Evolutionary conservation across 352 stramenopile genomes (phyloP).

Genomic region (Globisporangium acanthophoron): DNA sequence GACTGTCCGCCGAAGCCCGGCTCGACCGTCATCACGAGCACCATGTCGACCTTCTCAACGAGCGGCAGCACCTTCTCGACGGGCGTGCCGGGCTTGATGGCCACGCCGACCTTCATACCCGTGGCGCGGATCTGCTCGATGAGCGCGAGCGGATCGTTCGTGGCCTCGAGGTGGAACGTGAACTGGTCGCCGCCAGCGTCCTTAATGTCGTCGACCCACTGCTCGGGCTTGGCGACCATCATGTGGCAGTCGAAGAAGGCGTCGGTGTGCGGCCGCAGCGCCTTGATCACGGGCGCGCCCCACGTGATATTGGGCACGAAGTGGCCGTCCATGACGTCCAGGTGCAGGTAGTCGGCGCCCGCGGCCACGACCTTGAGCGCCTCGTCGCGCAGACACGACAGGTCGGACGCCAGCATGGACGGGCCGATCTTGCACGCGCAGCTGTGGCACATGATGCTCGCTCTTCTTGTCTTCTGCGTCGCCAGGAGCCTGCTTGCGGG

Average conservation of each 20-base stretch:
- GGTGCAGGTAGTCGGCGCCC: slow-evolving; percentile 94
- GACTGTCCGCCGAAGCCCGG: slow-evolving; percentile 96
- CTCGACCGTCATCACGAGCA: slow-evolving; percentile 98
- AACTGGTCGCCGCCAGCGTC: slow-evolving; percentile 93
- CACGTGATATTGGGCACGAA: slow-evolving; percentile 98
- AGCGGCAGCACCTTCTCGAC: slow-evolving; percentile 84
- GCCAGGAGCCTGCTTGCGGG: background rate
- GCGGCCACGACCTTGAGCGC: slow-evolving; percentile 84
- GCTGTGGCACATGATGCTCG: slow-evolving; percentile 63
- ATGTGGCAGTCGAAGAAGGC: slow-evolving; percentile 97
- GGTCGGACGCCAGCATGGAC: slow-evolving; percentile 92
- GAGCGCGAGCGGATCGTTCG: slow-evolving; percentile 54
- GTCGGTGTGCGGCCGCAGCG: slow-evolving; percentile 78
- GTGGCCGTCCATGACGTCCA: slow-evolving; percentile 99
- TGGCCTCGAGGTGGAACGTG: slow-evolving; percentile 95
- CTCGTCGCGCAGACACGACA: slow-evolving; percentile 92
- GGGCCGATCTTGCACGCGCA: slow-evolving; percentile 89
- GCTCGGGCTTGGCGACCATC: slow-evolving; percentile 95
- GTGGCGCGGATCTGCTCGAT: slow-evolving; percentile 82
- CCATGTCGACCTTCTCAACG: slow-evolving; percentile 91
- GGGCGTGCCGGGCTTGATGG: slow-evolving; percentile 93
- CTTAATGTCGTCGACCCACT: slow-evolving; percentile 95
- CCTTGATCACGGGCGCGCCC: slow-evolving; percentile 95
- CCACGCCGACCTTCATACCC: slow-evolving; percentile 94
- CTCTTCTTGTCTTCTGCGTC: background rate